Evolutionary conservation across 2,329 filamentous ascomycete genomes (phyloP).

Genomic region (Phialophora expanda): DNA sequence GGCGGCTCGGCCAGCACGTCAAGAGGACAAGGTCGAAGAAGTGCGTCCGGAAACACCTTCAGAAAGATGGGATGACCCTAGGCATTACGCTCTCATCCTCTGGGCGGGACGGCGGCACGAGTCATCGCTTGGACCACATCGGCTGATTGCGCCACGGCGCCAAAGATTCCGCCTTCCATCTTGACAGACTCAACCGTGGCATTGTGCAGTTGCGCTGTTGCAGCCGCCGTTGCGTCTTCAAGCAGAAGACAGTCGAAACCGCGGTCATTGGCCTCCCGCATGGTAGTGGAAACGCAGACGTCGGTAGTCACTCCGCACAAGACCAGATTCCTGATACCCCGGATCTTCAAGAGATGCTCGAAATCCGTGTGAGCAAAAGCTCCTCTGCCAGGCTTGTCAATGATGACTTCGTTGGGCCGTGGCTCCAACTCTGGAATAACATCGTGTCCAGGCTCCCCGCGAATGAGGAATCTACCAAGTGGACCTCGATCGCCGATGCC

Average conservation of each 20-base stretch:
- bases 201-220: conserved; percentile 49
- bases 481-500: conserved; percentile 61
- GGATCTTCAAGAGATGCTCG: conserved; percentile 57
- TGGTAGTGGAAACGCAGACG: conserved; percentile 61
- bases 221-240: conserved; percentile 56
- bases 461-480: conserved; percentile 62
- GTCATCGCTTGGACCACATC: conserved; percentile 45
- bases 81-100: not conserved
- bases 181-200: conserved; percentile 52
- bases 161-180: conserved; percentile 56
- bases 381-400: conserved; percentile 61
- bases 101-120: not conserved
- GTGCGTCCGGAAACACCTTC: conserved; percentile 57
- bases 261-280: conserved; percentile 62
- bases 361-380: conserved; percentile 62
- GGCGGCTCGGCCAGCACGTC: conserved; percentile 39
- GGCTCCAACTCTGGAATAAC: conserved; percentile 61
- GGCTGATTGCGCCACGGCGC: conserved; percentile 47
- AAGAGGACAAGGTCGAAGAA: conserved; percentile 50
- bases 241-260: conserved; percentile 61
- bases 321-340: conserved; percentile 59
- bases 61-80: conserved; percentile 47
- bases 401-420: conserved; percentile 54
- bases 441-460: conserved; percentile 64
- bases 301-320: conserved; percentile 62